Percentiles rank a stretch among this genome's conserved stretches.
phyloP scores from a whole-genome alignment of 495 filamentous ascomycete species.

The Xeromyces bisporus region DNA sequence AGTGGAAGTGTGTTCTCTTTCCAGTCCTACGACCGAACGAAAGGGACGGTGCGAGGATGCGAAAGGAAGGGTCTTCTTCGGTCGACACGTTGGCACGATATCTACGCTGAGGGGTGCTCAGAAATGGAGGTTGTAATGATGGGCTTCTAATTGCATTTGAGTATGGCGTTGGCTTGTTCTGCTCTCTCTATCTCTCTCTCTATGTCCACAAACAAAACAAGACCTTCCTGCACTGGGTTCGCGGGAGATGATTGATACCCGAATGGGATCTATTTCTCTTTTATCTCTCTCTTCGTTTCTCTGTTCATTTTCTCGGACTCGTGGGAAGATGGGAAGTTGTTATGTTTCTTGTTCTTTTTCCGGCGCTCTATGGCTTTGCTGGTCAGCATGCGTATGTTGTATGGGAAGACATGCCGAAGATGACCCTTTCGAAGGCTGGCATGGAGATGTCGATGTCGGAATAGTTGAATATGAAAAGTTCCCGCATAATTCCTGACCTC shows the following conservation, averaged over 20 bases:
- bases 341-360: slow-evolving; percentile 16
- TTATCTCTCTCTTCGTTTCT: slow-evolving; percentile 16
- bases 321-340: slow-evolving; percentile 24
- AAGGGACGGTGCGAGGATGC: neutral
- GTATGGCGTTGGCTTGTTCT: slow-evolving; percentile 37
- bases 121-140: slow-evolving; percentile 9
- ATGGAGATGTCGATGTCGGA: no score
- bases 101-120: neutral
- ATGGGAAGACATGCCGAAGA: slow-evolving; percentile 12
- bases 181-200: no score
- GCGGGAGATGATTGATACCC: slow-evolving; percentile 20
- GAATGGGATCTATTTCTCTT: slow-evolving; percentile 16
- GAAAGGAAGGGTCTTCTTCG: slow-evolving; percentile 8
- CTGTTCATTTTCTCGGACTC: slow-evolving; percentile 23
- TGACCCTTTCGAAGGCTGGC: slow-evolving; percentile 6
- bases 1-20: no score
- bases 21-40: slow-evolving; percentile 6
- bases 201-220: slow-evolving; percentile 19
- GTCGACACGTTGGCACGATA: slow-evolving; percentile 8
- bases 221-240: slow-evolving; percentile 18
- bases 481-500: no score
- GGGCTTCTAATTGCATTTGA: slow-evolving; percentile 29
- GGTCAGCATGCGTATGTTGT: slow-evolving; percentile 6
- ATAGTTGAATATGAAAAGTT: no score
- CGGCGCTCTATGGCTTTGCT: neutral